Base-by-base conservation (phyloP, 345 rosid genomes). In the Populus tremula region DNA sequence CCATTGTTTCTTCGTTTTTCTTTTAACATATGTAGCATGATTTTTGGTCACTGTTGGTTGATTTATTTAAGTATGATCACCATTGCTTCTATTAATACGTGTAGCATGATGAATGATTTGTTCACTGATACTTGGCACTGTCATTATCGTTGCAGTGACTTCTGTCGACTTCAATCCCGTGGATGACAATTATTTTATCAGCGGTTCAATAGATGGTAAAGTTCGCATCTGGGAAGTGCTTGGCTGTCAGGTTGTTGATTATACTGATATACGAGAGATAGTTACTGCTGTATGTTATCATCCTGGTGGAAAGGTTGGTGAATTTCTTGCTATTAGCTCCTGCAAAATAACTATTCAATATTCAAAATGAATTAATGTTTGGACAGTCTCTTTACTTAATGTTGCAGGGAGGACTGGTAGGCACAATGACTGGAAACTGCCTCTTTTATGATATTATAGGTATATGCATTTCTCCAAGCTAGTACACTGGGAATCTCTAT, bases 211-310 rank as follows among this genome's bases (percentile, higher is more conserved):
- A 14, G 94, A 90, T 85, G 92, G 92, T 25, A 90, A 83, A 82
- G 91, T 91, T 69, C 93, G 97, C 31, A 85, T 91, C 70, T 93
- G 97, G 97, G 89, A 91, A 85, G 89, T 87, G 31, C 72, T 78
- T 20, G 69, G 54, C 31, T 82, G 90, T 59, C 84, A 65, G 72
- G 94, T 93, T 77, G 87, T 90, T 66, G 93, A 90, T 82, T 91
- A 89, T 76, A 84, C 90, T 7, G 89, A 88, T 72, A 75, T 85
- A 70, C 86, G 87, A 76, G 93, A 91, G 84, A 90, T 91, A 71
- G 90, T 93, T 72, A 88, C 97, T 72, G 94, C 97, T 27, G 86
- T 90, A 56, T 82, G 88, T 73, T 91, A 90, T 56, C 85, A 73
- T 13, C 90, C 94, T 50, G 84, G 85, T 81, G 97, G 92, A 73